Base-by-base conservation (phyloP, 495 filamentous ascomycete genomes). In the Pseudoneurospora amorphoporcata region DNA sequence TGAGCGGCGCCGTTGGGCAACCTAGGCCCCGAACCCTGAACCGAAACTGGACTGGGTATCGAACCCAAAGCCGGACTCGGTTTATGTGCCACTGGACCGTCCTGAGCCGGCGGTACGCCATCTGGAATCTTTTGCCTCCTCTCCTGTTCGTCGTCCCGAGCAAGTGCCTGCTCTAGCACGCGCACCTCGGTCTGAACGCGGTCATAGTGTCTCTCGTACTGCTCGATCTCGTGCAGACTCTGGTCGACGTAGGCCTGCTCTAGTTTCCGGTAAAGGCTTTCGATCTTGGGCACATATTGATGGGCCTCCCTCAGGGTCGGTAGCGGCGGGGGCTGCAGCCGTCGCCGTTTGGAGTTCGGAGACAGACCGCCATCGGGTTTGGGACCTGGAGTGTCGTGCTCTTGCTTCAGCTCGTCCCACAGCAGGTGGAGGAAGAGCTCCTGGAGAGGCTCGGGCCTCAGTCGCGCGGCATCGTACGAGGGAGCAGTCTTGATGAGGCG, bases 361-460 rank as follows among this genome's bases (percentile, higher is more conserved):
- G 83, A 84, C 5, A 81, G 75, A 69, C 70, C 77, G 32, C 79
- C 81, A 65, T 80, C 81, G 45, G 82, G 82, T 3, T 76, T 77
- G 39, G 77, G 77, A 9, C 73, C 65, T 19, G 73, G 70, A 1
- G 29, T 40, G 8, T 73, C 75, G 42, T 68, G 71, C 58, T 86
- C 85, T 32, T 72, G 70, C 47, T 73, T 83, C 73, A 89, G 84
- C 73, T 95, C 92, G 78, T 97, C 92, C 72, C 88, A 88, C 76
- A 98, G 78, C 40, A 95, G 82, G 23, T 87, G 87, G 77, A 92
- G 82, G 80, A 94, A 97, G 68, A 92, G 86, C 69, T 92, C 87
- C 75, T 91, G 88, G 70, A 99, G 82, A 17, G 92, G 86, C 79
- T 96, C 92, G 6, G 93, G 90, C 65, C 84, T 90, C 76, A 99